Conservation (phyloP, 345 rosid genomes). For the Brassica incana region DNA sequence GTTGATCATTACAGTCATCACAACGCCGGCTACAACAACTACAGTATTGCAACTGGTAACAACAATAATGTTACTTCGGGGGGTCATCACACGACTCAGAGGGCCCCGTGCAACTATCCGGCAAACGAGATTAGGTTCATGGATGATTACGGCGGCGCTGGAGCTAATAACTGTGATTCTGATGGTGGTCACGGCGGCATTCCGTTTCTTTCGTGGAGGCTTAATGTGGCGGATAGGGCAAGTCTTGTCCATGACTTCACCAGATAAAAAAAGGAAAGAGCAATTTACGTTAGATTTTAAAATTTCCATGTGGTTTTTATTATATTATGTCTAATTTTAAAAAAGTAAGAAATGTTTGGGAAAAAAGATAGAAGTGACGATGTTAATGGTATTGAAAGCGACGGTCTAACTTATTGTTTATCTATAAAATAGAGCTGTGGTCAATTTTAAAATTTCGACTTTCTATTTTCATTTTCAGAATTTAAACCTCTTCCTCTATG, state of each 20-base stretch:
- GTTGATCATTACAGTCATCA: conserved; percentile 44
- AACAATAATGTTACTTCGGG: conserved; percentile 36
- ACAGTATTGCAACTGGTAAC: conserved; percentile 24
- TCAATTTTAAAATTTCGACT: conserved; percentile 1
- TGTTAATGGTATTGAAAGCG: conserved; percentile 41
- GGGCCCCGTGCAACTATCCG: conserved; percentile 54
- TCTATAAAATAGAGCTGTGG: conserved; percentile 31
- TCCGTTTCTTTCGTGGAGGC: conserved; percentile 93
- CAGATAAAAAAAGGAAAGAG: conserved; percentile 42
- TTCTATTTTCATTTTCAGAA: not conserved
- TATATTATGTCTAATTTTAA: conserved; percentile 25
- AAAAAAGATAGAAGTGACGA: conserved; percentile 24
- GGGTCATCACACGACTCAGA: conserved; percentile 49
- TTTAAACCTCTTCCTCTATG: not conserved
- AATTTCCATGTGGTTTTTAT: conserved; percentile 33
- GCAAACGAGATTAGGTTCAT: conserved; percentile 70
- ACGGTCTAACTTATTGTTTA: conserved; percentile 39
- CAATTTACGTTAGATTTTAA: conserved; percentile 26
- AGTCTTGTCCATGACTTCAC: conserved; percentile 91
- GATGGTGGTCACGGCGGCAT: conserved; percentile 53
- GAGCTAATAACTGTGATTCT: conserved; percentile 41
- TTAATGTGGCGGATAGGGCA: conserved; percentile 86
- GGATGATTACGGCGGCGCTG: conserved; percentile 47
- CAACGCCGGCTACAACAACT: conserved; percentile 29
- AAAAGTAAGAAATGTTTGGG: conserved; percentile 8